Evolutionary conservation across 768 basidiomycete species (phyloP).

Genomic region (Favolaschia claudopus): DNA sequence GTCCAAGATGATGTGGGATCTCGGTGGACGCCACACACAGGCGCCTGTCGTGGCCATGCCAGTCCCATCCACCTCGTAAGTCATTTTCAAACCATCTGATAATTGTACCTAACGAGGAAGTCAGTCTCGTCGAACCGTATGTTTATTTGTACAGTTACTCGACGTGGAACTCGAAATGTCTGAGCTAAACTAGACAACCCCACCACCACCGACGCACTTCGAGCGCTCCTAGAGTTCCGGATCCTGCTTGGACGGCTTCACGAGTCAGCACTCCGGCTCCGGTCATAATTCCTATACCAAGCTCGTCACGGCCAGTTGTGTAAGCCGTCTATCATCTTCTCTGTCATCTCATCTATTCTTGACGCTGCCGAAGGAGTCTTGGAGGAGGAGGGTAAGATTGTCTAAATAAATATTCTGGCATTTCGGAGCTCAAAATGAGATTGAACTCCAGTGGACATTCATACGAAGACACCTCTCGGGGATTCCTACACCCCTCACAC

Average conservation of each 20-base stretch:
- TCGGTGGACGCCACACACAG: slow-evolving; percentile 7
- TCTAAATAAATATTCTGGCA: too few species aligned
- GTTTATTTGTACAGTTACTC: background rate
- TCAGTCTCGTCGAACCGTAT: slow-evolving; percentile 16
- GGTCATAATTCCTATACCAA: slow-evolving; percentile 6
- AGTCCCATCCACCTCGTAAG: slow-evolving; percentile 6
- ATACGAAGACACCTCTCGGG: slow-evolving; percentile 15
- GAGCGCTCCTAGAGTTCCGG: slow-evolving; percentile 5
- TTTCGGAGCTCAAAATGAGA: too few species aligned
- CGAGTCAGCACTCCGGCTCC: slow-evolving; percentile 2
- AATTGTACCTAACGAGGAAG: background rate
- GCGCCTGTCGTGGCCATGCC: slow-evolving; percentile 13
- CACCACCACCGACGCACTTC: slow-evolving; percentile 1
- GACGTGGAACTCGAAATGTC: background rate
- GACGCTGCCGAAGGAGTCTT: too few species aligned
- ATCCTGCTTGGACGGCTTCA: slow-evolving; percentile 8
- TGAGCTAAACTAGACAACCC: background rate
- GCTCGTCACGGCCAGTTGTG: too few species aligned
- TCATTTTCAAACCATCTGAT: background rate
- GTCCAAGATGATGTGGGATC: slow-evolving; percentile 26
- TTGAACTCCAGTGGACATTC: background rate
- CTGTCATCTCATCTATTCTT: background rate
- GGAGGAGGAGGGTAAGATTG: too few species aligned
- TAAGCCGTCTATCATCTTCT: too few species aligned
- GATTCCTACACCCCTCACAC: slow-evolving; percentile 4